Percentiles rank a stretch among this genome's conserved stretches.
phyloP scores from a whole-genome alignment of 2,329 filamentous ascomycete species.

The Dactylonectria macrodidyma region DNA sequence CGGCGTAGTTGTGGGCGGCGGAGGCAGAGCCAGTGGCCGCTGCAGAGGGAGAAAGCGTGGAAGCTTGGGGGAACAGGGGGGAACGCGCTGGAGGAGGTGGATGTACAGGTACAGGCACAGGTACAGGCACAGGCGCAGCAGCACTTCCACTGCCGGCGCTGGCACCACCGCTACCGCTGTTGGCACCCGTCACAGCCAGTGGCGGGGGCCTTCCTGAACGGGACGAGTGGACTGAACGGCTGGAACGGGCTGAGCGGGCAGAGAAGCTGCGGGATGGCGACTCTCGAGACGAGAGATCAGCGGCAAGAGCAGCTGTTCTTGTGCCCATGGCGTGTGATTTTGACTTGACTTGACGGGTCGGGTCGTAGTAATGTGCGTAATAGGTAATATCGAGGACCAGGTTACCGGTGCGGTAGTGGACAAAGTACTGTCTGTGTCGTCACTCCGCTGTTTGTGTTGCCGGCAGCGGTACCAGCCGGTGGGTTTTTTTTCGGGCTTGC shows the following conservation, averaged over 20 bases:
- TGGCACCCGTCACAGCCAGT: constrained; percentile 28
- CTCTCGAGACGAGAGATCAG: constrained; percentile 44
- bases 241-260: constrained; percentile 52
- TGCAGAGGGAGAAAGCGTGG: constrained; percentile 35
- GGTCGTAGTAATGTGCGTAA: background rate
- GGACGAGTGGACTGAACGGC: constrained; percentile 46
- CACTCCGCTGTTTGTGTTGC: background rate
- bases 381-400: too few species aligned
- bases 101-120: constrained; percentile 15
- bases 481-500: constrained; percentile 1
- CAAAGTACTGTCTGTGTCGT: background rate
- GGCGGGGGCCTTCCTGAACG: constrained; percentile 36
- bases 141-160: constrained; percentile 6
- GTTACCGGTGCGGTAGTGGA: background rate
- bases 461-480: constrained; percentile 1
- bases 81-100: constrained; percentile 37
- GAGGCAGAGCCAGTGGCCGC: background rate
- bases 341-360: background rate
- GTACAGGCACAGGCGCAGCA: background rate
- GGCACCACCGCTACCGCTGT: constrained; percentile 5
- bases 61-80: constrained; percentile 29
- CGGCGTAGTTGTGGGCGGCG: constrained; percentile 13
- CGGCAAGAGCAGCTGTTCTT: constrained; percentile 42
- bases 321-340: constrained; percentile 40
- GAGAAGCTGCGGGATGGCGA: constrained; percentile 54